These are phyloP conservation scores for Vicia faba DNA, from an alignment of 306 rosid species.

Conservation along the genomic window DNA sequence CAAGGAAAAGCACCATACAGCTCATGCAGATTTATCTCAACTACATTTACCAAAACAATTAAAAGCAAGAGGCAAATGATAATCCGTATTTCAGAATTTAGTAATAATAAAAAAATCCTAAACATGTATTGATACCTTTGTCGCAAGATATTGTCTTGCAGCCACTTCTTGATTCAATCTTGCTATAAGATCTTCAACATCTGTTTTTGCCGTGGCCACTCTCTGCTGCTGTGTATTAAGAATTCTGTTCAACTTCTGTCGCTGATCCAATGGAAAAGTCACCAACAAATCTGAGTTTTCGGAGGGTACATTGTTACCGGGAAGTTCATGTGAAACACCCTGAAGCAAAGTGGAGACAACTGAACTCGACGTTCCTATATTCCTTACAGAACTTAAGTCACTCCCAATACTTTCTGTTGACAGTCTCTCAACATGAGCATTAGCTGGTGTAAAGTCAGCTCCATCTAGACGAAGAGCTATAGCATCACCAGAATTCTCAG, in stretches of 20 bases:
- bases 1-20: constrained; percentile 12
- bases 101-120: constrained; percentile 20
- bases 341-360: constrained; percentile 36
- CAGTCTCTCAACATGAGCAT: constrained; percentile 48
- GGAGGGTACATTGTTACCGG: constrained; percentile 46
- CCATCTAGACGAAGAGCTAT: constrained; percentile 65
- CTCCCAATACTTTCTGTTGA: constrained; percentile 61
- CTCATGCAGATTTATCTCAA: constrained; percentile 19
- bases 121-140: constrained; percentile 55
- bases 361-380: constrained; percentile 46
- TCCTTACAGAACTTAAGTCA: constrained; percentile 49
- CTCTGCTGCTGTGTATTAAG: constrained; percentile 66
- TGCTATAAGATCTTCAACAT: constrained; percentile 78
- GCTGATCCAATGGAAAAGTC: constrained; percentile 60
- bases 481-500: constrained; percentile 39
- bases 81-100: constrained; percentile 23
- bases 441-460: constrained; percentile 52
- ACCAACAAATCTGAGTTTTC: constrained; percentile 44
- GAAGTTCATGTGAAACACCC: constrained; percentile 44
- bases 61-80: constrained; percentile 22
- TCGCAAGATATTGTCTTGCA: constrained; percentile 72
- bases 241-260: constrained; percentile 66
- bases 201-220: constrained; percentile 65
- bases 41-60: constrained; percentile 3
- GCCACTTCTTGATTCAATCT: constrained; percentile 88